These are phyloP conservation scores for Geotrichum aggregatum DNA, from an alignment of 1,139 yeast species.

Conservation along the genomic window DNA sequence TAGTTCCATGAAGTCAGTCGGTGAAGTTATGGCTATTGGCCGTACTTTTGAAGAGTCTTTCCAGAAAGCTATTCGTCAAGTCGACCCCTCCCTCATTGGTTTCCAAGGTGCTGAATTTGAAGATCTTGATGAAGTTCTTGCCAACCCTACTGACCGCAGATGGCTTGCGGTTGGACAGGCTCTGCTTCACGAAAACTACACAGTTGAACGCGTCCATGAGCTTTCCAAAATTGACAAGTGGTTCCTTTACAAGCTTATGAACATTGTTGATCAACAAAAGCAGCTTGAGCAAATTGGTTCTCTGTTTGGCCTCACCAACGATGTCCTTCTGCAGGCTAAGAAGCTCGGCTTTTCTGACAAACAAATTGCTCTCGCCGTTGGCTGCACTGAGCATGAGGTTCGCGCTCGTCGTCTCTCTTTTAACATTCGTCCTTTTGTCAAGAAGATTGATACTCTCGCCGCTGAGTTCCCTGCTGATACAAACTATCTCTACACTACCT, in stretches of 20 bases:
- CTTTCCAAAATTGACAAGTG: conserved; percentile 93
- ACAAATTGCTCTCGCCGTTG: conserved; percentile 86
- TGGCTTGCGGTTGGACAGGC: conserved; percentile 99
- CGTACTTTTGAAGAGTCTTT: conserved; percentile 97
- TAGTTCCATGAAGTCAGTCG: conserved; percentile 97
- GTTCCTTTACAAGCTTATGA: conserved; percentile 89
- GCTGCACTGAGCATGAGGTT: conserved; percentile 88
- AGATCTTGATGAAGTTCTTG: conserved; percentile 70
- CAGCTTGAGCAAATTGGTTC: conserved; percentile 65
- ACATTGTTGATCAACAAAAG: conserved; percentile 82
- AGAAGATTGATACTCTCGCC: conserved; percentile 97
- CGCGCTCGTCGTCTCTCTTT: conserved; percentile 86
- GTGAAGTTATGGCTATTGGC: conserved; percentile 98
- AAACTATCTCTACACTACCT: conserved; percentile 90
- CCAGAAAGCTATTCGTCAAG: conserved; percentile 95
- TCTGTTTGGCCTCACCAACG: conserved; percentile 57
- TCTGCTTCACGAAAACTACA: conserved; percentile 78
- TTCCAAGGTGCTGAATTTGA: conserved; percentile 87
- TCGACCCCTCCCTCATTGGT: conserved; percentile 86
- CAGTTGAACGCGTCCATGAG: conserved; percentile 89
- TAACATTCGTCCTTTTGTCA: conserved; percentile 87
- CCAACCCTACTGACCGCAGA: conserved; percentile 94
- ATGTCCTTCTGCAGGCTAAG: conserved; percentile 73
- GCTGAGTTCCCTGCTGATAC: conserved; percentile 98
- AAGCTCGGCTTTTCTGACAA: conserved; percentile 97